These are phyloP conservation scores for Eutrema yunnanense DNA, from an alignment of 345 rosid species.

Conservation along the genomic window DNA sequence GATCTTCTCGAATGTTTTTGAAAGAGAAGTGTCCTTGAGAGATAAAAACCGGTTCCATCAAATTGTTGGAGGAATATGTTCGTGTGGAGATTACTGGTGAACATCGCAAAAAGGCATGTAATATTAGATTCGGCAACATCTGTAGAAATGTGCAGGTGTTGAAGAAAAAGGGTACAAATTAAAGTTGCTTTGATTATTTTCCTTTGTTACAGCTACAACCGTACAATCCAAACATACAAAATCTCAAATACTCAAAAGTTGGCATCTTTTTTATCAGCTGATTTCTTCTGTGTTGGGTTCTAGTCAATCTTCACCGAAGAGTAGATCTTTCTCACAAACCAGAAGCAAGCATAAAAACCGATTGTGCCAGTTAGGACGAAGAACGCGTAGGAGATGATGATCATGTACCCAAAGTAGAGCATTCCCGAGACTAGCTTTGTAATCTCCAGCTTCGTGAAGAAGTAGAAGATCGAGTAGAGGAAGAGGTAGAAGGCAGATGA, in stretches of 20 bases:
- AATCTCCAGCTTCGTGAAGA: slow-evolving; percentile 91
- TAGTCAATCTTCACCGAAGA: slow-evolving; percentile 92
- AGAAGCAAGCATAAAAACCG: slow-evolving; percentile 96
- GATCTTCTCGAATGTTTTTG: slow-evolving; percentile 49
- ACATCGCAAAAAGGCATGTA: slow-evolving; percentile 2
- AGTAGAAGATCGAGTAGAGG: slow-evolving; percentile 95
- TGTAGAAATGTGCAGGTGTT: slow-evolving; percentile 10
- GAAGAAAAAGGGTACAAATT: slow-evolving; percentile 2
- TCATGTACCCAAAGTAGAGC: slow-evolving; percentile 93
- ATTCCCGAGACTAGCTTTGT: slow-evolving; percentile 84
- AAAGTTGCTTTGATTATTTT: slow-evolving; percentile 16
- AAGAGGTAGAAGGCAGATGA: slow-evolving; percentile 92
- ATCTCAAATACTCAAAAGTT: slow-evolving; percentile 26
- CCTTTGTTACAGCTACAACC: slow-evolving; percentile 28
- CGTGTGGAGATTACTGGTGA: slow-evolving; percentile 89
- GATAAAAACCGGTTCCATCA: slow-evolving; percentile 78
- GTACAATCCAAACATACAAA: slow-evolving; percentile 29
- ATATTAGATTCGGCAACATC: slow-evolving; percentile 16
- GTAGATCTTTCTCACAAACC: slow-evolving; percentile 93
- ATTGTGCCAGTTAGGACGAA: slow-evolving; percentile 89
- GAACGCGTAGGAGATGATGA: slow-evolving; percentile 81
- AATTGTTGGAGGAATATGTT: slow-evolving; percentile 35
- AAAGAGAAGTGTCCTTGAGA: slow-evolving; percentile 56
- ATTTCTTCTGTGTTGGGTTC: slow-evolving; percentile 24
- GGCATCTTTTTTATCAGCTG: slow-evolving; percentile 6